phyloP scores from a whole-genome alignment of 2,329 filamentous ascomycete genomes.

The Helotiales sp. region DNA sequence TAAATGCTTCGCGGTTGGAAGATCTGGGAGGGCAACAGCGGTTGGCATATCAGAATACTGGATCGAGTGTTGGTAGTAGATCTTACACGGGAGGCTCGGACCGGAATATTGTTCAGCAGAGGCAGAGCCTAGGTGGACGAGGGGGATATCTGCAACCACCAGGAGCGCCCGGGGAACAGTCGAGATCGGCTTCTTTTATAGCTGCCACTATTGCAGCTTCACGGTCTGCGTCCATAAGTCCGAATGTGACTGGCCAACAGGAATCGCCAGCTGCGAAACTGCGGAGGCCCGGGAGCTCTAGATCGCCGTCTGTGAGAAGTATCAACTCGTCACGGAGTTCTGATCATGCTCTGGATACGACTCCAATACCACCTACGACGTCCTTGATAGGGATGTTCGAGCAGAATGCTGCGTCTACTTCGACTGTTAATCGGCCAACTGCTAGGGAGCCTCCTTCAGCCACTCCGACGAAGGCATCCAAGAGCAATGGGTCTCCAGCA shows the following conservation, averaged over 20 bases:
- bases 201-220: conserved; percentile 67
- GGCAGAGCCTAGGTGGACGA: conserved; percentile 19
- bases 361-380: conserved; percentile 64
- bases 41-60: conserved; percentile 28
- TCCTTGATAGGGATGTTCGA: conserved; percentile 74
- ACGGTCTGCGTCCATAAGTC: conserved; percentile 59
- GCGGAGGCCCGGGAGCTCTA: conserved; percentile 8
- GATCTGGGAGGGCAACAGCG: conserved; percentile 18
- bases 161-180: conserved; percentile 19
- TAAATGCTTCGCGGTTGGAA: conserved; percentile 41
- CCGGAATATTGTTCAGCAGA: conserved; percentile 23
- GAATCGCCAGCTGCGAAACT: conserved; percentile 11
- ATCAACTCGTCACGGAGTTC: conserved; percentile 31
- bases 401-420: conserved; percentile 44
- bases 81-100: conserved; percentile 24
- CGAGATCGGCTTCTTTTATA: conserved; percentile 63
- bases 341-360: conserved; percentile 55
- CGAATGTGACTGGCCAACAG: conserved; percentile 45
- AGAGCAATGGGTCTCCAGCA: neutral
- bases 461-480: conserved; percentile 26
- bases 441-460: conserved; percentile 21
- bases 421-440: conserved; percentile 21
- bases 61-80: conserved; percentile 30
- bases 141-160: conserved; percentile 33
- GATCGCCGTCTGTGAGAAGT: conserved; percentile 33